Conservation (phyloP, 371 early-diverging fungal genomes). For the Batrachochytrium dendrobatidis region DNA sequence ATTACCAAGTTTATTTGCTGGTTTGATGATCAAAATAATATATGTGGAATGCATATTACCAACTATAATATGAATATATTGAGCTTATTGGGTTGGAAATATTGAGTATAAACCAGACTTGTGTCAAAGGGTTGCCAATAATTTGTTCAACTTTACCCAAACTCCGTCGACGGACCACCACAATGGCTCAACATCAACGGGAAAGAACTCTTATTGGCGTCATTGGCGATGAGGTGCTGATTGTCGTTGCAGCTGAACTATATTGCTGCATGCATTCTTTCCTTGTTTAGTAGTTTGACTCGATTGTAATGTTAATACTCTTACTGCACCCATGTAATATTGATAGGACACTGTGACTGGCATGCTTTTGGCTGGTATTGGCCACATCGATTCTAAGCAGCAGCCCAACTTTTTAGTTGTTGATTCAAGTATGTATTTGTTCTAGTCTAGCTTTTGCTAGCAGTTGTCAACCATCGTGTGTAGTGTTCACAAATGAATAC, state of each 20-base stretch:
- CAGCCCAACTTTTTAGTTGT: slow-evolving; percentile 93
- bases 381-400: slow-evolving; percentile 67
- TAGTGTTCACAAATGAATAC: background rate
- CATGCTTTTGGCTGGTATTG: slow-evolving; percentile 91
- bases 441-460: background rate
- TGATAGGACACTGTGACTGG: slow-evolving; percentile 93
- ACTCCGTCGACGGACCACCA: background rate
- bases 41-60: too few species aligned
- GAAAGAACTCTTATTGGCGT: slow-evolving; percentile 87
- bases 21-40: too few species aligned
- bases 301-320: background rate
- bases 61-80: too few species aligned
- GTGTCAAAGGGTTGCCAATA: too few species aligned
- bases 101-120: too few species aligned
- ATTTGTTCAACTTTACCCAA: background rate
- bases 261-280: background rate
- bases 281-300: background rate
- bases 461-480: background rate
- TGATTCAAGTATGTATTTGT: slow-evolving; percentile 69
- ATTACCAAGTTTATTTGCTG: too few species aligned
- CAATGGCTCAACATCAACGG: slow-evolving; percentile 7
- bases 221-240: slow-evolving; percentile 88
- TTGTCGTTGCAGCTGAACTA: background rate
- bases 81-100: too few species aligned
- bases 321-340: background rate